These are phyloP conservation scores for Microglena sp. DNA, from an alignment of 139 green algal species.

Conservation along the genomic window DNA sequence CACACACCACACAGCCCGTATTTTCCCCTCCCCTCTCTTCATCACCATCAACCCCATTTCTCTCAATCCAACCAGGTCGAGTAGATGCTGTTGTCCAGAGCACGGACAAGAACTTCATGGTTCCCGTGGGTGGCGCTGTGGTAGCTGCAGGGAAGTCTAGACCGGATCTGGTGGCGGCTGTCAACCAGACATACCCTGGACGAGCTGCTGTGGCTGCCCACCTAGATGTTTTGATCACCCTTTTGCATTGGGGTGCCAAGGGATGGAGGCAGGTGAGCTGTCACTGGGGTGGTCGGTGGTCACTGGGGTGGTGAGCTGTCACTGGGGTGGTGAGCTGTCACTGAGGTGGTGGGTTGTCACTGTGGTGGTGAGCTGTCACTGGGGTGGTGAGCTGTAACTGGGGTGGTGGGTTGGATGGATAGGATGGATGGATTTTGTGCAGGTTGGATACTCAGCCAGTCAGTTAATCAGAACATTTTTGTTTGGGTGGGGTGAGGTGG, in stretches of 20 bases:
- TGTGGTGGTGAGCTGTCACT: background rate
- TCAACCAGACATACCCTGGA: slow-evolving; percentile 75
- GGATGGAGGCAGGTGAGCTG: slow-evolving; percentile 42
- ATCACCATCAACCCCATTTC: too few species aligned
- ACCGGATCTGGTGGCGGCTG: slow-evolving; percentile 43
- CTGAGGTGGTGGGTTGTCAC: background rate
- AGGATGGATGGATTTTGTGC: too few species aligned
- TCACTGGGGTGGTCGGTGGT: background rate
- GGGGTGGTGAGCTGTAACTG: background rate
- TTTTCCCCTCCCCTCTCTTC: slow-evolving; percentile 16
- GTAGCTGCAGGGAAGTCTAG: slow-evolving; percentile 22
- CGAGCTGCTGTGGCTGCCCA: slow-evolving; percentile 61
- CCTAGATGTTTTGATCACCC: slow-evolving; percentile 88
- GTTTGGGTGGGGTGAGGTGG: too few species aligned
- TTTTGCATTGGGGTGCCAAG: slow-evolving; percentile 73
- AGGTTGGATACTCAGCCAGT: too few species aligned
- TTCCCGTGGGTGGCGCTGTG: slow-evolving; percentile 79
- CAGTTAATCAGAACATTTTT: too few species aligned
- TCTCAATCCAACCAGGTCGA: too few species aligned
- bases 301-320: background rate
- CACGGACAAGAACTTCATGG: slow-evolving; percentile 97
- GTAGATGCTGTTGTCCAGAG: slow-evolving; percentile 87
- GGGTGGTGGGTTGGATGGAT: background rate
- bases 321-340: background rate
- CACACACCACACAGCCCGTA: too few species aligned